phyloP scores from a whole-genome alignment of 371 early-diverging fungal species.

The Dichotomocladium elegans region DNA sequence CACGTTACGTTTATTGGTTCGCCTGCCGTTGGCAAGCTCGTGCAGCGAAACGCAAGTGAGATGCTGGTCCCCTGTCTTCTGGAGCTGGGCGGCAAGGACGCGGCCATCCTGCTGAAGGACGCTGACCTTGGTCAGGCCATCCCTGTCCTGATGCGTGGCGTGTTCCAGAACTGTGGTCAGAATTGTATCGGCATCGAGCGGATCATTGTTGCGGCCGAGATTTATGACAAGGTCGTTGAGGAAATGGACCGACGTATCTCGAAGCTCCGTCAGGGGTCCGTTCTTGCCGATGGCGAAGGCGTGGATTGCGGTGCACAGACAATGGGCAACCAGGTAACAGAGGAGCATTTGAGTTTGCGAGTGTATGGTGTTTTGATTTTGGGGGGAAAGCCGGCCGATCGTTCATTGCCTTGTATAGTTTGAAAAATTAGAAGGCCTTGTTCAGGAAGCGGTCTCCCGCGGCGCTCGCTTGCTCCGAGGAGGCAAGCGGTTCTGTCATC shows the following conservation, averaged over 20 bases:
- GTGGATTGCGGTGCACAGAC: slow-evolving; percentile 81
- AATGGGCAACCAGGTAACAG: slow-evolving; percentile 54
- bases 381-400: background rate
- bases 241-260: slow-evolving; percentile 54
- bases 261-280: slow-evolving; percentile 66
- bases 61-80: slow-evolving; percentile 80
- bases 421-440: slow-evolving; percentile 39
- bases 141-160: slow-evolving; percentile 74
- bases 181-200: slow-evolving; percentile 84
- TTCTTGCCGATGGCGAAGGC: slow-evolving; percentile 61
- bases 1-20: slow-evolving; percentile 87
- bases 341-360: no score
- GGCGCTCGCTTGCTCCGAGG: slow-evolving; percentile 77
- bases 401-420: no score
- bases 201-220: slow-evolving; percentile 61
- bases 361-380: background rate
- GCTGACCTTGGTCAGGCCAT: slow-evolving; percentile 64
- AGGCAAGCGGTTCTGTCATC: slow-evolving; percentile 64
- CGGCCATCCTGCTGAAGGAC: slow-evolving; percentile 74
- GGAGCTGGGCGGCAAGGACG: slow-evolving; percentile 91
- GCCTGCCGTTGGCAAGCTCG: slow-evolving; percentile 73
- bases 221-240: slow-evolving; percentile 68
- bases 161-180: slow-evolving; percentile 84
- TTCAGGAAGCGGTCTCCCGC: slow-evolving; percentile 67
- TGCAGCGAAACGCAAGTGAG: slow-evolving; percentile 71